Conservation (phyloP, 1,284 basidiomycete genomes). For the Naganishia sp. region DNA sequence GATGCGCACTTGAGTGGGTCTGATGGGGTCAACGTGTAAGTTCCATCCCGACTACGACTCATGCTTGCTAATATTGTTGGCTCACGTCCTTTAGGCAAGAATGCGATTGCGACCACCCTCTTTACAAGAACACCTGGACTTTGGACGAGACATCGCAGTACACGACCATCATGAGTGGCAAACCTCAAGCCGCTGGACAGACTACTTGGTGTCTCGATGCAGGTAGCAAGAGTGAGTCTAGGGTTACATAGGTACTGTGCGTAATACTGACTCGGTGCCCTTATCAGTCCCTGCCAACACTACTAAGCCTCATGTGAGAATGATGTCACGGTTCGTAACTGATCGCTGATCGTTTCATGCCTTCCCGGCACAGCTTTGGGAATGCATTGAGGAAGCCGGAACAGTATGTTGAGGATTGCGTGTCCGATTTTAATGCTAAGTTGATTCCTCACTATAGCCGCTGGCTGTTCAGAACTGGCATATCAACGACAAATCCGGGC, state of each 20-base stretch:
- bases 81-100: neutral
- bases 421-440: neutral
- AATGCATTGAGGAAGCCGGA: neutral
- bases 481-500: neutral
- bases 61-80: neutral
- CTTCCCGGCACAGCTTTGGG: neutral
- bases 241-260: too few species aligned
- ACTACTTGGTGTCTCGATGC: constrained; percentile 10
- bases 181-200: neutral
- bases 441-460: neutral
- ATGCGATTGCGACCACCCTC: constrained; percentile 3
- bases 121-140: constrained; percentile 2
- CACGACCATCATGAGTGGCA: constrained; percentile 3
- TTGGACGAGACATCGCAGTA: neutral
- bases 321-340: too few species aligned
- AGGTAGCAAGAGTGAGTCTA: neutral
- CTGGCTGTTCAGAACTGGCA: constrained; percentile 9
- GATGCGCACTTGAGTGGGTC: neutral
- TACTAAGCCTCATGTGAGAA: neutral
- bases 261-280: neutral
- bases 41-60: neutral
- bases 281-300: neutral
- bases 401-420: neutral
- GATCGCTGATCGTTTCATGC: neutral
- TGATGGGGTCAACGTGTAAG: constrained; percentile 5